Evolutionary conservation across 1,284 basidiomycete genomes (phyloP).

Genomic region (Leccinum holopus): DNA sequence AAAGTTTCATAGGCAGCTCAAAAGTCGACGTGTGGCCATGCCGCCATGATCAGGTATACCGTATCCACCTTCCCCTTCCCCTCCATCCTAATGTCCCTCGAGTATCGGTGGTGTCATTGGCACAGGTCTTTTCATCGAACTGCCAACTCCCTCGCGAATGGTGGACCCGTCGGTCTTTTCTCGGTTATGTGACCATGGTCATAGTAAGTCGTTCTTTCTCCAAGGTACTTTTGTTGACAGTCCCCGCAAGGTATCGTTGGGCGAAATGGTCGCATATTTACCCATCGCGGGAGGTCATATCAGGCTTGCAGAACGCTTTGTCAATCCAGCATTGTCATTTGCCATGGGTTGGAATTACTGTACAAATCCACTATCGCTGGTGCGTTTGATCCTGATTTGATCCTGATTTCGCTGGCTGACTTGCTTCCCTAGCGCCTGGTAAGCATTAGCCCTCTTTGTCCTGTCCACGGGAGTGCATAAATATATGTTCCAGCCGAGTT

Average conservation of each 20-base stretch:
- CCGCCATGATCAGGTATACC: constrained; percentile 62
- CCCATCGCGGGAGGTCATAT: constrained; percentile 60
- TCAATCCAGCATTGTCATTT: constrained; percentile 68
- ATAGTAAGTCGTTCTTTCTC: constrained; percentile 40
- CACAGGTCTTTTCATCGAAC: constrained; percentile 69
- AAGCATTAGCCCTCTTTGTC: not conserved
- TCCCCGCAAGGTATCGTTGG: constrained; percentile 35
- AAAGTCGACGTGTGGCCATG: constrained; percentile 55
- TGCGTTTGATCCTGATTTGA: constrained; percentile 18
- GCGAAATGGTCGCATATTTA: constrained; percentile 46
- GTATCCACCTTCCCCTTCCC: not conserved
- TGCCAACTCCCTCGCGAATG: constrained; percentile 50
- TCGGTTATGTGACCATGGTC: constrained; percentile 61
- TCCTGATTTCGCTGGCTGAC: constrained; percentile 1
- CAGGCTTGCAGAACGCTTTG: constrained; percentile 65
- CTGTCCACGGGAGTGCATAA: constrained; percentile 2
- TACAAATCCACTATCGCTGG: constrained; percentile 61
- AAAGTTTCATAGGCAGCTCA: constrained; percentile 55
- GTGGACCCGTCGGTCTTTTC: constrained; percentile 64
- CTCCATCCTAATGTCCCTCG: not conserved
- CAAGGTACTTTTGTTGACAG: not conserved
- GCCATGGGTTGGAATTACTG: constrained; percentile 73
- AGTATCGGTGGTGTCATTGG: constrained; percentile 76
- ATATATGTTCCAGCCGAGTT: constrained; percentile 48
- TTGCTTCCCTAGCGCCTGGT: constrained; percentile 27